Evolutionary conservation across 345 rosid genomes (phyloP), one percentile per base, ranked within the genome.

Genomic region (Ceriops zippeliana): DNA sequence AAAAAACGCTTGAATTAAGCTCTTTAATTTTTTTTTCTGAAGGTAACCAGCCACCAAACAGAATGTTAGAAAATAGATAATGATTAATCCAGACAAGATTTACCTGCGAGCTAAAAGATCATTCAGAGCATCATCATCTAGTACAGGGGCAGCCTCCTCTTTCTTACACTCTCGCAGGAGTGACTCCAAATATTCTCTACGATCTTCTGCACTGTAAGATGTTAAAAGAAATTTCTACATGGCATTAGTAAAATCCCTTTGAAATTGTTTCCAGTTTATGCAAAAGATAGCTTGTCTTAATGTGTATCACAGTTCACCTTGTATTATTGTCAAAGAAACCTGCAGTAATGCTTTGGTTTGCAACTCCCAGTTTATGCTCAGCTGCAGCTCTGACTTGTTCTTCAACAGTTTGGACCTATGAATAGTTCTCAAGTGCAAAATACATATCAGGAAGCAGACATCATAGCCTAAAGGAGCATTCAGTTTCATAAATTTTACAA

Each of bases 351-450:
- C 98, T 92, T 86, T 92, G 98, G 79, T 92, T 90, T 77, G 96
- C 98, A 77, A 92, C 96, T 73, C 98, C 98, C 69, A 92, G 86
- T 82, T 92, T 92, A 82, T 92, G 98, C 80, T 92, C 96, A 20
- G 98, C 96, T 42, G 98, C 72, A 78, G 95, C 96, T 80, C 98
- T 85, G 34, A 92, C 98, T 88, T 92, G 96, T 78, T 92, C 96
- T 82, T 92, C 98, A 61, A 92, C 96, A 70, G 96, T 90, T 85
- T 90, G 84, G 73, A 90, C 98, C 98, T 75, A 59, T 8, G 61
- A 60, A 61, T 47, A 38, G 46, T 61, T 59, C 52, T 35, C 52
- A 6, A 59, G 2, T 64, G 21, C 20, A 9, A 60, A 37, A 19
- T 15, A 47, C 5, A 63, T 19, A 63, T 13, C 2, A 5, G 63